A percentile compares a stretch with the other conserved stretches of the same genome.
phyloP scores from a whole-genome alignment of 1,139 yeast genomes.

The Taiozyma sp. region DNA sequence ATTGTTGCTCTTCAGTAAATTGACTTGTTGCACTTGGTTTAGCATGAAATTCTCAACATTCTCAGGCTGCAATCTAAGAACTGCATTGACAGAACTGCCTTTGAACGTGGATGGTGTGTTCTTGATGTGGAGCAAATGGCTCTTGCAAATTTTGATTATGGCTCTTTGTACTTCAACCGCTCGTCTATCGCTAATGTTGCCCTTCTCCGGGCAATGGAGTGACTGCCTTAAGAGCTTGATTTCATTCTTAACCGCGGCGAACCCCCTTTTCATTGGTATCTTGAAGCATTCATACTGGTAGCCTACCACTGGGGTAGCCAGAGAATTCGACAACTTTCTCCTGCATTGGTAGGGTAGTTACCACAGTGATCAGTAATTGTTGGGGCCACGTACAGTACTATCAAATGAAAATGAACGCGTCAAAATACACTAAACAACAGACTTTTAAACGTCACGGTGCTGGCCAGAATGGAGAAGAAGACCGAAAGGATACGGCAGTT shows the following conservation, averaged over 20 bases:
- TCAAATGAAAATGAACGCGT: background rate
- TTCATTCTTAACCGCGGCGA: background rate
- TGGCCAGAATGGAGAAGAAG: background rate
- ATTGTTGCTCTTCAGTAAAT: background rate
- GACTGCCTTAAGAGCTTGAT: background rate
- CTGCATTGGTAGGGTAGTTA: too few relatives aligned
- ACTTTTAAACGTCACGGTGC: background rate
- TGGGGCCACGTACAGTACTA: background rate
- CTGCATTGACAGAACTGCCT: background rate
- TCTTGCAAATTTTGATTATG: slow-evolving; percentile 3
- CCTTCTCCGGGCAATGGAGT: background rate
- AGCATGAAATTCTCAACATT: slow-evolving; percentile 3
- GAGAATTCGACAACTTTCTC: background rate
- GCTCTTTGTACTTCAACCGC: slow-evolving; percentile 1
- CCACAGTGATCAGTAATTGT: background rate
- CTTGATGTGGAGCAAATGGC: background rate
- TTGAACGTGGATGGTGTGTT: background rate
- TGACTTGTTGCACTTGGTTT: background rate
- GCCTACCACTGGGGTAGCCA: too few relatives aligned
- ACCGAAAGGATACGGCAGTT: slow-evolving; percentile 5
- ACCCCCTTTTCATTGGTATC: background rate
- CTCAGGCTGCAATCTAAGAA: background rate
- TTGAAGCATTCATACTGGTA: background rate
- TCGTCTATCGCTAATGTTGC: background rate
- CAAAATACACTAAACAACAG: background rate